Percentiles rank a stretch among this genome's conserved stretches.
Conservation (phyloP, 306 rosid species). For the Arachis hypogaea region DNA sequence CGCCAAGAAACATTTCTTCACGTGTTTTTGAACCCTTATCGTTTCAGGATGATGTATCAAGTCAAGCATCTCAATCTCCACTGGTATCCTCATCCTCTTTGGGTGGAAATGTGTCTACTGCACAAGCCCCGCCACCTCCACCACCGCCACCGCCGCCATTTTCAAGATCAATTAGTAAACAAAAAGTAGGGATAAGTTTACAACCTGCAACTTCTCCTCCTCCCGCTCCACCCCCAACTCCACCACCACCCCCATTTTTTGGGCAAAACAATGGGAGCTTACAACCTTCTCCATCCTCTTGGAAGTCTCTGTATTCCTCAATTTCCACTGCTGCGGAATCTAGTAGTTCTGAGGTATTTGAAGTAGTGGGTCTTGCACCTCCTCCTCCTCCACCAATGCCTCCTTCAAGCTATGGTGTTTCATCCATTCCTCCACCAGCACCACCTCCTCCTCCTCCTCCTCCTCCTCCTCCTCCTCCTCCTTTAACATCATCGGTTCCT, state of each 20-base stretch:
- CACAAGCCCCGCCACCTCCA: conserved; percentile 38
- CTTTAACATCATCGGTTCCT: not conserved
- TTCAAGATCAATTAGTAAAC: conserved; percentile 29
- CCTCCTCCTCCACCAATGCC: conserved; percentile 32
- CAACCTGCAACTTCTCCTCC: conserved; percentile 40
- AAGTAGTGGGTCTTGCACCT: conserved; percentile 23
- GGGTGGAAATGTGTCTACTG: conserved; percentile 19
- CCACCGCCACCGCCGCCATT: conserved; percentile 39
- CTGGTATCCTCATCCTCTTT: conserved; percentile 33
- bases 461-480: conserved; percentile 13
- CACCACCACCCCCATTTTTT: conserved; percentile 49
- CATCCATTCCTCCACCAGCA: conserved; percentile 24
- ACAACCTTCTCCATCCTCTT: conserved; percentile 35
- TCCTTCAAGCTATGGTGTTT: conserved; percentile 29
- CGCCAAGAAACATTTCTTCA: conserved; percentile 31
- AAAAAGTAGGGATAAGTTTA: conserved; percentile 25
- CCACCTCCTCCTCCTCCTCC: conserved; percentile 16
- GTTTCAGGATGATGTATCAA: conserved; percentile 39
- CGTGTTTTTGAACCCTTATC: conserved; percentile 32
- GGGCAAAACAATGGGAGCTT: conserved; percentile 11
- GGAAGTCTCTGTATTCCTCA: conserved; percentile 43
- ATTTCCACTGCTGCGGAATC: conserved; percentile 29
- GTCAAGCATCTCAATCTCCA: conserved; percentile 40
- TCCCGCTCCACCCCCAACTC: conserved; percentile 51
- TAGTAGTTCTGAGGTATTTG: conserved; percentile 25